Evolutionary conservation across 805 yeast species (phyloP).

Genomic region (Saturnispora ahearnii): DNA sequence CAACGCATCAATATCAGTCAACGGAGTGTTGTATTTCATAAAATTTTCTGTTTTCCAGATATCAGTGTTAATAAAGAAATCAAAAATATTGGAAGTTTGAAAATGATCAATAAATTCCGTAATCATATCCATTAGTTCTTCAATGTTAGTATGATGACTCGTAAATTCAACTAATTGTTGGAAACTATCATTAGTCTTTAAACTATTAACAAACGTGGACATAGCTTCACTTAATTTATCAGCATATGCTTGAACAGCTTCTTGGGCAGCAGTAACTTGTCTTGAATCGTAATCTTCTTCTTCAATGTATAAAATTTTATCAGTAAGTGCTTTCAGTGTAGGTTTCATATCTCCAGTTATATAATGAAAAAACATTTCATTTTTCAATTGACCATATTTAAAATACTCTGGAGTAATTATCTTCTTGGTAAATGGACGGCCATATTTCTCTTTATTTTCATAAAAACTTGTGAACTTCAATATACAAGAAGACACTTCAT

Average conservation of each 20-base stretch:
- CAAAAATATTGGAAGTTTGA: conserved; percentile 3
- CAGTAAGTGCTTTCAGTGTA: background rate
- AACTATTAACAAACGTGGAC: background rate
- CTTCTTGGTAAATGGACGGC: background rate
- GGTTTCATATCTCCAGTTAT: background rate
- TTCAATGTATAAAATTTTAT: conserved; percentile 19
- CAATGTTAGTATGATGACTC: background rate
- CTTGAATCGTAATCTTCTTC: background rate
- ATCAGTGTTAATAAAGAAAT: conserved; percentile 1
- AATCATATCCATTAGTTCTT: conserved; percentile 6
- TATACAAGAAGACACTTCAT: conserved; percentile 18
- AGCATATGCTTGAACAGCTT: conserved; percentile 1
- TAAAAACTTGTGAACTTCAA: conserved; percentile 9
- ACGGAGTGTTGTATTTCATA: conserved; percentile 1
- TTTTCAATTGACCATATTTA: conserved; percentile 34
- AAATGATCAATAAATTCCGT: conserved; percentile 6
- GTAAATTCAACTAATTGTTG: conserved; percentile 3
- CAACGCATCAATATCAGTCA: conserved; percentile 1
- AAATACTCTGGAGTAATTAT: conserved; percentile 26
- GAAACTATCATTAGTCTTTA: background rate
- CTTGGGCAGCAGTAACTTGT: background rate
- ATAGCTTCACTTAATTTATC: conserved; percentile 1
- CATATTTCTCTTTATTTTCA: conserved; percentile 1
- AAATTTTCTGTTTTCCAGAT: conserved; percentile 1
- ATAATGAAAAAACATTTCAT: conserved; percentile 38